Evolutionary conservation across 805 yeast genomes (phyloP), one percentile per base, ranked within the genome.

Genomic region (Metschnikowia rubicola): DNA sequence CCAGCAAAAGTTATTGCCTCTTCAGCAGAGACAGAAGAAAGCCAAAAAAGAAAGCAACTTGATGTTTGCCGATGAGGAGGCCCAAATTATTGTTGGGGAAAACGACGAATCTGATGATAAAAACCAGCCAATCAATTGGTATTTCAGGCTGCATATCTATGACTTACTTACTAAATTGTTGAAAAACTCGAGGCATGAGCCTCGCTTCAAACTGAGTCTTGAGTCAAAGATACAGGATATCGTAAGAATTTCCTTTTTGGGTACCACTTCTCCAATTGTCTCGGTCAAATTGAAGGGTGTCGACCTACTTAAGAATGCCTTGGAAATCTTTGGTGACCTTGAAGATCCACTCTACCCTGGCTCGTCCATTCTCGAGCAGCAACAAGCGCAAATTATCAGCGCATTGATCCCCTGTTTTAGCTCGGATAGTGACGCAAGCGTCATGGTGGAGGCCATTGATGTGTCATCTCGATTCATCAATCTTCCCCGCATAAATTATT

Each of bases 321-420:
- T 94, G 30, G 74, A 71, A 8, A 67, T 78, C 1, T 86, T 80
- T 64, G 83, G 89, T 0, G 74, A 75, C 26, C 65, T 81, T 41
- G 77, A 71, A 10, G 96, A 87, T 60, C 89, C 92, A 0, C 76
- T 86, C 29, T 84, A 83, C 56, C 84, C 88, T 0, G 81, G 83
- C 3, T 77, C 78, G 12, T 78, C 92, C 0, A 73, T 90, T 9
- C 68, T 92, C 37, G 96, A 88, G 54, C 97, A 91, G 65, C 96
- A 87, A 59, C 97, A 94, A 58, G 98, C 98, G 0, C 97, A 89
- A 57, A 88, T 94, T 9, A 84, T 88, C 9, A 84, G 96, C 48
- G 96, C 98, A 0, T 73, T 92, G 46, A 78, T 89, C 41, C 96
- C 97, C 0, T 88, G 96, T 10, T 92, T 94, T 66, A 77, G 77